These are phyloP conservation scores for Murraya koenigii DNA, from an alignment of 345 rosid genomes.

Conservation along the genomic window DNA sequence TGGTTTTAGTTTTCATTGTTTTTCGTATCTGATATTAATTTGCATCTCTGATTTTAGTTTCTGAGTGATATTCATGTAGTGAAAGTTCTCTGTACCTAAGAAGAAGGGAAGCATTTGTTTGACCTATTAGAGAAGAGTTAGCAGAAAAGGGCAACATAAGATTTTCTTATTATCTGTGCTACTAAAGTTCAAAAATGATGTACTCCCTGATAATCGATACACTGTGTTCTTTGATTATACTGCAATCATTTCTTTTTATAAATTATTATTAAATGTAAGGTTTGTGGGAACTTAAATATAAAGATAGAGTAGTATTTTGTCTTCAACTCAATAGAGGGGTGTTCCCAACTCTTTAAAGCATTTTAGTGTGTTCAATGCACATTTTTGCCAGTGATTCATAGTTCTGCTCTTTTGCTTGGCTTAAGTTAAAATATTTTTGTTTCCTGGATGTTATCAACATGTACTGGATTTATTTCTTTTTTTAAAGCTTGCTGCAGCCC, in stretches of 20 bases:
- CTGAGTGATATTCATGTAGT: neutral
- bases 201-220: neutral
- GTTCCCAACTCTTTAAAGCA: neutral
- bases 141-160: neutral
- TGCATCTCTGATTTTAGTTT: neutral
- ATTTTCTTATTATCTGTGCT: neutral
- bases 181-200: neutral
- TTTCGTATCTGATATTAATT: neutral
- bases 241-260: neutral
- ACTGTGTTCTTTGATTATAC: neutral
- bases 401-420: neutral
- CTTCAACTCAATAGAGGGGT: neutral
- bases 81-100: neutral
- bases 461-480: neutral
- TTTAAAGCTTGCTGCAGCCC: constrained; percentile 4
- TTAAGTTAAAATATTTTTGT: neutral
- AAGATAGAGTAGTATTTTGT: neutral
- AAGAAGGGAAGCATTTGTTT: neutral
- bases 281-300: neutral
- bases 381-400: constrained; percentile 1
- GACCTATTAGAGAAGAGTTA: neutral
- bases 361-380: neutral
- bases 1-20: neutral
- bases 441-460: neutral
- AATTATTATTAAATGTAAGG: neutral